A percentile compares a stretch with the other conserved stretches of the same genome.
Evolutionary conservation across 2,329 filamentous ascomycete species (phyloP).

Genomic region (Microcyclosporella mali): DNA sequence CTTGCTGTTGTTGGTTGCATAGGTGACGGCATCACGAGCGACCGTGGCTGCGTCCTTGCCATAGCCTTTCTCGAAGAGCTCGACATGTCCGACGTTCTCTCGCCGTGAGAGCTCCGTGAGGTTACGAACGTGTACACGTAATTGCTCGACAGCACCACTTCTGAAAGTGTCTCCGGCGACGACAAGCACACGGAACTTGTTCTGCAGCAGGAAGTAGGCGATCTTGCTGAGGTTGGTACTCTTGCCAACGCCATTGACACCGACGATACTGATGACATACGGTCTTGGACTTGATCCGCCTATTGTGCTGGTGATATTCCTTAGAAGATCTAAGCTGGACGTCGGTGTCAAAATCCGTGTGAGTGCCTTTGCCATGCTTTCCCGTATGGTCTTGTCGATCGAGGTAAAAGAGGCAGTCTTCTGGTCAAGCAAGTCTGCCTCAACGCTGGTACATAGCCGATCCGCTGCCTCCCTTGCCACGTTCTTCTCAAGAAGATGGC

Average conservation of each 20-base stretch:
- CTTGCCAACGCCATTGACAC: constrained; percentile 97
- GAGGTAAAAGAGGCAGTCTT: constrained; percentile 85
- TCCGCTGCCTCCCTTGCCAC: constrained; percentile 91
- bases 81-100: constrained; percentile 73
- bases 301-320: constrained; percentile 78
- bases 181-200: constrained; percentile 91
- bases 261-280: constrained; percentile 96
- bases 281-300: constrained; percentile 62
- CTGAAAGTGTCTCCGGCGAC: constrained; percentile 96
- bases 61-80: constrained; percentile 94
- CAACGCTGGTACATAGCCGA: constrained; percentile 83
- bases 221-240: constrained; percentile 97
- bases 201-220: constrained; percentile 94
- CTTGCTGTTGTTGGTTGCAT: constrained; percentile 57
- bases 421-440: constrained; percentile 80
- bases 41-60: constrained; percentile 96
- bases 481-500: constrained; percentile 90
- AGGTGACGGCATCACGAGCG: constrained; percentile 84
- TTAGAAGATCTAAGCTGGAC: constrained; percentile 85
- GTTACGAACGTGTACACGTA: constrained; percentile 91
- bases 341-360: constrained; percentile 95
- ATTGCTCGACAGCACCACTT: constrained; percentile 92
- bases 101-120: constrained; percentile 79
- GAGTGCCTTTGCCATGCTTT: constrained; percentile 85
- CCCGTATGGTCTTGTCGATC: constrained; percentile 71